phyloP scores from a whole-genome alignment of 805 yeast genomes.

The Monosporozyma unispora region DNA sequence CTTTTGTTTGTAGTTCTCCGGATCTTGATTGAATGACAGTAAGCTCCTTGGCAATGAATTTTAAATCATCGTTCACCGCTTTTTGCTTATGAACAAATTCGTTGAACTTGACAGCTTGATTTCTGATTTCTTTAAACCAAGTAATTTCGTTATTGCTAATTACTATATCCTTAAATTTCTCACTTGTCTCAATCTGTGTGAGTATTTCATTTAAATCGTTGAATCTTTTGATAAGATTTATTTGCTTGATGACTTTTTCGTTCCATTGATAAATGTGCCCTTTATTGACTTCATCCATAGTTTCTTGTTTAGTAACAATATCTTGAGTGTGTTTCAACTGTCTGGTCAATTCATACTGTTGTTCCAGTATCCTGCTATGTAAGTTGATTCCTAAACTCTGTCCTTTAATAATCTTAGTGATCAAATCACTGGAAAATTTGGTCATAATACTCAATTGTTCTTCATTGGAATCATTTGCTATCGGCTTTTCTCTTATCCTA shows the following conservation, averaged over 20 bases:
- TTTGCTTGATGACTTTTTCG: conserved; percentile 28
- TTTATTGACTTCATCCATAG: background rate
- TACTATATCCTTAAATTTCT: conserved; percentile 19
- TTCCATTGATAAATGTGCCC: conserved; percentile 13
- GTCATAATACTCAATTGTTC: conserved; percentile 21
- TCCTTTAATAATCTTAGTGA: conserved; percentile 16
- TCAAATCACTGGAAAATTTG: conserved; percentile 15
- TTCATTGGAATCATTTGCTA: conserved; percentile 20
- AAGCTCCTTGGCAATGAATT: conserved; percentile 23
- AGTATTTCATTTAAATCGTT: conserved; percentile 24
- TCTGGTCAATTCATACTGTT: conserved; percentile 34
- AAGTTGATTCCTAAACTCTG: conserved; percentile 30
- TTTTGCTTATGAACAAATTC: conserved; percentile 5
- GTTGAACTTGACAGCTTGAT: conserved; percentile 27
- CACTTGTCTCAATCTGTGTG: conserved; percentile 12
- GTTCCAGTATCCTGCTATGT: conserved; percentile 32
- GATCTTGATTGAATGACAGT: conserved; percentile 8
- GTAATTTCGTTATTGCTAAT: conserved; percentile 34
- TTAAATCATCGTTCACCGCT: conserved; percentile 22
- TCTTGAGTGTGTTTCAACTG: conserved; percentile 31
- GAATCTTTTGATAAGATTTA: conserved; percentile 26
- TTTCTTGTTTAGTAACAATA: conserved; percentile 11
- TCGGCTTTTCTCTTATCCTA: conserved; percentile 15
- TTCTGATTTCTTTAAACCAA: conserved; percentile 39
- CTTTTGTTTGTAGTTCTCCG: background rate